Evolutionary conservation across 73 alveolate genomes (phyloP), one percentile per base, ranked within the genome.

Genomic region (Paramecium sonneborni): DNA sequence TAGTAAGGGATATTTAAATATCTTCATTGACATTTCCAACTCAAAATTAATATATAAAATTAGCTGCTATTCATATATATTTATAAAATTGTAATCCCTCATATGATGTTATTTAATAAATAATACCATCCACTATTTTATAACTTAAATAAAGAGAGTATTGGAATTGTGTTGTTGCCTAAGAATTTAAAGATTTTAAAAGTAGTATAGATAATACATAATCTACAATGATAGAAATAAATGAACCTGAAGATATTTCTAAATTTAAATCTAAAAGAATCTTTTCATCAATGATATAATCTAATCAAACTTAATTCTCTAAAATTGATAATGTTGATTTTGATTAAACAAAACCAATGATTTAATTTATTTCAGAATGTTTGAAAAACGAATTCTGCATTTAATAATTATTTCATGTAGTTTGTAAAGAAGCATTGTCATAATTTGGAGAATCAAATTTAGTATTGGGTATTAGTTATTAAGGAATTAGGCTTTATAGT

Each of bases 51-150:
- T 79, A 79, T 79, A 38, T 23, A 7, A 24, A 79, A 79, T 43
- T 79, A 41, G 90, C 90, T n/a, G 90, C 90, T 24, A 18, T 44
- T 11, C 55, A 41, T 41, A n/a, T 23, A 38, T 79, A 41, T 79
- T 11, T 79, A 14, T 39, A 39, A 6, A 24, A 39, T 15, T 15
- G 28, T 18, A 10, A 6, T 30, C 21, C 41, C 30, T 37, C 69
- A 24, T 79, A 79, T 44, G 90, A 79, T 23, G 5, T 30, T 18
- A 23, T 79, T 23, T 14, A 46, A 24, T 23, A 46, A 44, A 24
- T 79, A 8, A 41, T 79, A 0, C 90, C 90, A 20, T 9, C 34
- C 18, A n/a, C 74, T 1, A 41, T 79, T 39, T 79, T 79, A 23
- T 15, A 79, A 14, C 32, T 11, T 1, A 26, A 79, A 14, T 12